Evolutionary conservation across 2,329 filamentous ascomycete species (phyloP), one percentile per base, ranked within the genome.

Genomic region (Arachnomyces sp.): DNA sequence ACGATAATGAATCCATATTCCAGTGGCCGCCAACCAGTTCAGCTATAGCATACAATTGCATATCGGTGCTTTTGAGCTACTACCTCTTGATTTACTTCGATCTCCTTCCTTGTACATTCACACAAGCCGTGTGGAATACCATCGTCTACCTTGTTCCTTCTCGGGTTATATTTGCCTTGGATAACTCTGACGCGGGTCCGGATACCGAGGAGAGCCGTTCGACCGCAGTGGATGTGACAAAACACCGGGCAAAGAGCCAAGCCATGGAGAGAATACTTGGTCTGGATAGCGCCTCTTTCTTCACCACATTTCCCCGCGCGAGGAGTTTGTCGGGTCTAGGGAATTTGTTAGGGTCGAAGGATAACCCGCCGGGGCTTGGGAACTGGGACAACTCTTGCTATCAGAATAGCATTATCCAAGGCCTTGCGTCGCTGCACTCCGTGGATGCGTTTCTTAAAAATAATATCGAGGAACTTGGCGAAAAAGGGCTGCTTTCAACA

Each of bases 371-470:
- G 4, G 92, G 92, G 0, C 67, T 96, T 39, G 87, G 86, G 7
- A 98, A 98, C 60, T 82, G 81, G 67, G 86, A 94, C 67, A 95
- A 95, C 59, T 95, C 88, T 1, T 96, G 92, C 68, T 98, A 94
- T 61, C 92, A 96, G 63, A 98, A 98, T 62, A 95, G 89, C 57
- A 82, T 95, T 14, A 78, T 98, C 8, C 88, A 95, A 60, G 81
- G 82, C 5, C 69, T 96, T 31, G 81, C 89, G 1, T 83, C 89
- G 3, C 70, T 96, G 21, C 73, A 75, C 13, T 75, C 82, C 3
- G 68, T 96, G 21, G 74, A 76, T 17, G 67, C 66, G 2, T 92
- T 87, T 53, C 72, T 94, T 6, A 67, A 49, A n/a, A 51, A 49
- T 17, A 68, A 67, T 44, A 47, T 67, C 13, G 48, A 59, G 30